These are phyloP conservation scores for Pichia gijzeniarum DNA, from an alignment of 805 yeast species.

Conservation along the genomic window DNA sequence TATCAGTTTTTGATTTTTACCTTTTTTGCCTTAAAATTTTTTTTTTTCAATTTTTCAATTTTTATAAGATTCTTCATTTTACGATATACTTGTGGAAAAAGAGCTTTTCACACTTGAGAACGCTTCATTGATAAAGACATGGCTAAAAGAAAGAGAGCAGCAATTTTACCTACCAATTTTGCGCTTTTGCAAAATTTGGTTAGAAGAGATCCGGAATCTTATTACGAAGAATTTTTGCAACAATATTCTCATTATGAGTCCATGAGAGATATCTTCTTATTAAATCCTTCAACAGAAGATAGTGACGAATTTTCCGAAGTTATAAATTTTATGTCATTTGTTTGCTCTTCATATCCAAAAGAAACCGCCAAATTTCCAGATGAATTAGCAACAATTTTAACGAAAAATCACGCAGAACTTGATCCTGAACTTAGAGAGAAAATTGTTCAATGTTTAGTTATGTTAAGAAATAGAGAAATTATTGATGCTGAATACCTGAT, in stretches of 20 bases:
- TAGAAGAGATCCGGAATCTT: conserved; percentile 89
- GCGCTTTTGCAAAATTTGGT: conserved; percentile 88
- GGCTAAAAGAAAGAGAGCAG: conserved; percentile 89
- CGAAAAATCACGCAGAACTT: conserved; percentile 72
- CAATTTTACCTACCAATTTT: conserved; percentile 86
- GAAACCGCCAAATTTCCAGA: conserved; percentile 82
- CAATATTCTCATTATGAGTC: conserved; percentile 93
- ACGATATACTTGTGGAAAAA: neutral
- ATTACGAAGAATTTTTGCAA: conserved; percentile 86
- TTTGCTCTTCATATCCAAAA: conserved; percentile 81
- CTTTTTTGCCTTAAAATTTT: no score
- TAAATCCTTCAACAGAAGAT: conserved; percentile 58
- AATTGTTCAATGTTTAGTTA: conserved; percentile 79
- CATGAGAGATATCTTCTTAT: conserved; percentile 74
- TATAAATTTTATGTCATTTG: conserved; percentile 88
- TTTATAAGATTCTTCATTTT: neutral
- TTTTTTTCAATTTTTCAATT: neutral
- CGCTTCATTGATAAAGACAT: no score
- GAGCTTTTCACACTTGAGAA: neutral
- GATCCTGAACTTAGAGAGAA: conserved; percentile 87
- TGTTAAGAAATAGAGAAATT: conserved; percentile 81
- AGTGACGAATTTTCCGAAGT: conserved; percentile 72
- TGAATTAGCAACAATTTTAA: conserved; percentile 63
- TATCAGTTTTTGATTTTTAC: conserved; percentile 3
- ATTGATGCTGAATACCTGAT: conserved; percentile 75